Evolutionary conservation across 495 filamentous ascomycete species (phyloP).

Genomic region (Penicillium simplicissimum): DNA sequence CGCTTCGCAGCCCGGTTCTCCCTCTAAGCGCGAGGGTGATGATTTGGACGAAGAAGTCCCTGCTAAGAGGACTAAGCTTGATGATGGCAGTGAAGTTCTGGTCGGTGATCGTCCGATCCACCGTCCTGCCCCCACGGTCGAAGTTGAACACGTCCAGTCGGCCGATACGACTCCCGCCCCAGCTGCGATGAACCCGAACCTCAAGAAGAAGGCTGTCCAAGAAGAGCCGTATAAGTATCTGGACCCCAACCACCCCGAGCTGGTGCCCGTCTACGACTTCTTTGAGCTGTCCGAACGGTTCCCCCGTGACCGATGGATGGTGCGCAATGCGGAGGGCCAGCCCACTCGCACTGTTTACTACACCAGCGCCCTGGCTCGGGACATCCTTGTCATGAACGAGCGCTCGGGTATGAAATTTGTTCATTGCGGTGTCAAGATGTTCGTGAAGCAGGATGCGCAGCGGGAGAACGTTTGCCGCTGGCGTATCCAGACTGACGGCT

Average conservation of each 20-base stretch:
- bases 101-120: constrained; percentile 53
- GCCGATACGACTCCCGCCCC: constrained; percentile 33
- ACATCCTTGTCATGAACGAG: constrained; percentile 81
- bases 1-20: constrained; percentile 21
- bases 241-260: constrained; percentile 65
- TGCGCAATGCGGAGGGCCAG: constrained; percentile 81
- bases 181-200: constrained; percentile 24
- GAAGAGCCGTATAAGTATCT: constrained; percentile 96
- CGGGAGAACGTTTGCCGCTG: constrained; percentile 80
- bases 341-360: constrained; percentile 94
- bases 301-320: constrained; percentile 89
- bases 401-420: constrained; percentile 90
- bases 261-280: constrained; percentile 73
- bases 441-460: constrained; percentile 94
- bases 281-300: constrained; percentile 81
- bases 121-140: constrained; percentile 44
- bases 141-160: constrained; percentile 41
- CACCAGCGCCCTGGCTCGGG: constrained; percentile 77
- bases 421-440: constrained; percentile 96
- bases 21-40: constrained; percentile 43
- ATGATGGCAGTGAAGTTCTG: constrained; percentile 47
- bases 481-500: constrained; percentile 92
- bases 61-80: constrained; percentile 48
- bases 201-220: constrained; percentile 50
- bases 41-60: constrained; percentile 46